Evolutionary conservation across 805 yeast species (phyloP).

Genomic region (Scheffersomyces coipomensis): DNA sequence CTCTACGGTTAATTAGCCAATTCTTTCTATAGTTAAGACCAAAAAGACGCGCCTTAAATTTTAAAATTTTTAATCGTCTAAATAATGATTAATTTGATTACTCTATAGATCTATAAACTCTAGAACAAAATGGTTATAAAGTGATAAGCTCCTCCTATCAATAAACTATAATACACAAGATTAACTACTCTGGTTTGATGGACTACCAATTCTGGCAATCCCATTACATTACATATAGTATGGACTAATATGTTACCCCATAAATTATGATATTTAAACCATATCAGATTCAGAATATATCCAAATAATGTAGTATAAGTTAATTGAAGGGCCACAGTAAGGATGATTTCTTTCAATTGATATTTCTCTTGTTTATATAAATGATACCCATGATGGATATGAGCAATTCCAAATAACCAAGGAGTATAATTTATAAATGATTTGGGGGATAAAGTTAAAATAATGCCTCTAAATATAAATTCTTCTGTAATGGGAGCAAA

Average conservation of each 20-base stretch:
- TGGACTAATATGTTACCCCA: slow-evolving; percentile 63
- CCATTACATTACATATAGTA: slow-evolving; percentile 65
- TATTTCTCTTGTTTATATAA: slow-evolving; percentile 27
- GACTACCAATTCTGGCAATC: slow-evolving; percentile 51
- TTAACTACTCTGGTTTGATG: slow-evolving; percentile 9
- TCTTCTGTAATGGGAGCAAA: slow-evolving; percentile 83
- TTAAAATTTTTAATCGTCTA: too few relatives aligned
- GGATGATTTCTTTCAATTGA: slow-evolving; percentile 25
- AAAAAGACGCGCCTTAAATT: too few relatives aligned
- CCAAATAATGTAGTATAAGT: slow-evolving; percentile 73
- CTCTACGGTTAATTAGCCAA: too few relatives aligned
- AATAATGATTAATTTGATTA: too few relatives aligned
- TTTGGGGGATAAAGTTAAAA: slow-evolving; percentile 16
- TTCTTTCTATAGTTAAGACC: too few relatives aligned
- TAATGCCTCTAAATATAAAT: slow-evolving; percentile 58
- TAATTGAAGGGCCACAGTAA: slow-evolving; percentile 50
- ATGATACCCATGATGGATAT: slow-evolving; percentile 69
- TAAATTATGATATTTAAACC: slow-evolving; percentile 47
- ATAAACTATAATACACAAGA: slow-evolving; percentile 9
- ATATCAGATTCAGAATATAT: slow-evolving; percentile 53
- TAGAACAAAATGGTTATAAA: too few relatives aligned
- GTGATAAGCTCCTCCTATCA: slow-evolving; percentile 11
- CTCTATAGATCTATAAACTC: too few relatives aligned
- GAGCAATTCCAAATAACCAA: slow-evolving; percentile 72
- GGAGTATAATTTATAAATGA: slow-evolving; percentile 48